phyloP scores from a whole-genome alignment of 2,329 filamentous ascomycete genomes.

The Xylariaceae sp. region DNA sequence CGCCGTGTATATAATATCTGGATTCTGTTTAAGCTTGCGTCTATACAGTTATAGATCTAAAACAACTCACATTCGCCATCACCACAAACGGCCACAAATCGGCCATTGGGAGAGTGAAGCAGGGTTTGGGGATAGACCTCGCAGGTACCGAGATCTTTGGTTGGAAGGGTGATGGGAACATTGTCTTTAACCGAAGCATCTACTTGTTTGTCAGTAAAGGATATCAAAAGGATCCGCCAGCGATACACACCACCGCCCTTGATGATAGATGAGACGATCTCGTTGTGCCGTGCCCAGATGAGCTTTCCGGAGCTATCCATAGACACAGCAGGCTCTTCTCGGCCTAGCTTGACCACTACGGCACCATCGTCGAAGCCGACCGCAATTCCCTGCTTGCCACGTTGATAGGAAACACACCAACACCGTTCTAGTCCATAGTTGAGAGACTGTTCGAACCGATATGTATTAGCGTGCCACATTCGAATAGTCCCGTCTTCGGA shows the following conservation, averaged over 20 bases:
- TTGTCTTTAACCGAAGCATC: constrained; percentile 88
- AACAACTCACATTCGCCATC: constrained; percentile 90
- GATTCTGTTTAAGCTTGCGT: constrained; percentile 1
- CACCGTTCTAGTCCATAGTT: constrained; percentile 96
- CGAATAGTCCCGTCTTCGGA: constrained; percentile 97
- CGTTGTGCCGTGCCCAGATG: constrained; percentile 94
- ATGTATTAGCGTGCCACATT: constrained; percentile 98
- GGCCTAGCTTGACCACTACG: constrained; percentile 95
- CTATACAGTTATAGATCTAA: background rate
- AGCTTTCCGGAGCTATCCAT: constrained; percentile 97
- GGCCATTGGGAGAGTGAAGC: constrained; percentile 92
- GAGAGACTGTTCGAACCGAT: constrained; percentile 91
- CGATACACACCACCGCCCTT: constrained; percentile 72
- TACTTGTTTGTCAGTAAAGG: constrained; percentile 43
- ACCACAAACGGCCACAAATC: constrained; percentile 81
- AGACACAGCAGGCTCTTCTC: constrained; percentile 95
- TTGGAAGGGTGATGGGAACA: constrained; percentile 81
- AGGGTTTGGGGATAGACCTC: constrained; percentile 97
- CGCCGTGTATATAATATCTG: constrained; percentile 93
- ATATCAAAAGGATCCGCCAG: background rate
- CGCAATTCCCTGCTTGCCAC: constrained; percentile 90
- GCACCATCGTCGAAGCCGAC: constrained; percentile 98
- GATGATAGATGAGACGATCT: constrained; percentile 93
- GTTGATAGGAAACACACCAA: constrained; percentile 97
- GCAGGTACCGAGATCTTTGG: constrained; percentile 94